Conservation (phyloP, 768 basidiomycete genomes). For the Tricholoma sp. region DNA sequence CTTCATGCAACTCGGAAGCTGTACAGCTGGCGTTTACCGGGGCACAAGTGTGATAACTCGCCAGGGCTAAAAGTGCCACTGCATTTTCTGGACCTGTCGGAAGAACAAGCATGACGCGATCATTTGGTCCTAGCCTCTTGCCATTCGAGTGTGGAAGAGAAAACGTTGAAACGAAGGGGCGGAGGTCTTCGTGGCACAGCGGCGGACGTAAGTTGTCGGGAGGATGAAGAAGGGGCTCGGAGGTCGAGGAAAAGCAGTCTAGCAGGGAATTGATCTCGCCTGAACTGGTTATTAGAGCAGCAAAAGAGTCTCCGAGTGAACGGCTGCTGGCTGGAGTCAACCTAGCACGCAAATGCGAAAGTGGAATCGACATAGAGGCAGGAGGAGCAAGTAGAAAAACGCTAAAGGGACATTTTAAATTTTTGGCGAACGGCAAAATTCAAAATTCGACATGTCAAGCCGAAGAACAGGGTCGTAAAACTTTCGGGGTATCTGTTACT, state of each 20-base stretch:
- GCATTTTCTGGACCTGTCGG: constrained; percentile 44
- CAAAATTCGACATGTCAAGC: no score
- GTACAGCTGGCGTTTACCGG: constrained; percentile 45
- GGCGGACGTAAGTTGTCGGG: constrained; percentile 30
- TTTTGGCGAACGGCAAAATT: no score
- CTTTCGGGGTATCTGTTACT: no score
- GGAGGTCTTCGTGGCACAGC: constrained; percentile 31
- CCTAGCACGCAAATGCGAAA: constrained; percentile 26
- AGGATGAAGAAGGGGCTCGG: constrained; percentile 34
- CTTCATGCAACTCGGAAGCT: constrained; percentile 36
- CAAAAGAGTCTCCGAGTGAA: constrained; percentile 36
- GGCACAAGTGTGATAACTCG: constrained; percentile 40
- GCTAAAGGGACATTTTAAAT: no score
- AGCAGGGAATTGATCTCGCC: constrained; percentile 28
- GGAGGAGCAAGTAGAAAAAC: no score
- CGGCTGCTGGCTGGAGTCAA: constrained; percentile 16
- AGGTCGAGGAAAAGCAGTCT: constrained; percentile 33
- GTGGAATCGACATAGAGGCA: constrained; percentile 25
- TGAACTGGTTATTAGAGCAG: constrained; percentile 25
- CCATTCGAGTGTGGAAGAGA: constrained; percentile 29
- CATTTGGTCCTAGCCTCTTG: constrained; percentile 32
- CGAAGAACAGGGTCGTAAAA: no score
- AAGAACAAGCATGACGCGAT: constrained; percentile 40
- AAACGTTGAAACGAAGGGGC: constrained; percentile 34
- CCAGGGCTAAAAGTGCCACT: constrained; percentile 38